Conservation (phyloP, 129 eudicot species). For the Tagetes patula region DNA sequence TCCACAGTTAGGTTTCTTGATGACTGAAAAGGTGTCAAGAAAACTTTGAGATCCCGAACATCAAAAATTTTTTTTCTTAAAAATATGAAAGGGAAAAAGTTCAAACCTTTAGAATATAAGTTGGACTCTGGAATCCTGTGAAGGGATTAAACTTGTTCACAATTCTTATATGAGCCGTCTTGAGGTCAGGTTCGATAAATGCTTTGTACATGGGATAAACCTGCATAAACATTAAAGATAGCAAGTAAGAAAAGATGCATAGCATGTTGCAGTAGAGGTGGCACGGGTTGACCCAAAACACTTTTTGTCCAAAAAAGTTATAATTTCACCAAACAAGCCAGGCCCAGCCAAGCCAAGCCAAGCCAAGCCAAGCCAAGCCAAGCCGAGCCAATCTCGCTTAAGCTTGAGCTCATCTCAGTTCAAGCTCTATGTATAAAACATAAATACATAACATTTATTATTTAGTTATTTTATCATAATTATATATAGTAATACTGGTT, state of each 20-base stretch:
- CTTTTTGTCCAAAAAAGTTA: background rate
- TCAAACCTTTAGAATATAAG: slow-evolving; percentile 56
- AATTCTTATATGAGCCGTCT: slow-evolving; percentile 40
- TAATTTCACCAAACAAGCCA: background rate
- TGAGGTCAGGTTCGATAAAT: slow-evolving; percentile 41
- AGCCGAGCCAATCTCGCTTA: no score
- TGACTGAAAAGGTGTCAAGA: slow-evolving; percentile 28
- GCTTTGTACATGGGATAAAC: slow-evolving; percentile 46
- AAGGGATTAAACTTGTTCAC: slow-evolving; percentile 91
- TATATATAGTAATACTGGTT: background rate
- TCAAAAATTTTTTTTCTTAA: background rate
- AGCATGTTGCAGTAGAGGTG: background rate
- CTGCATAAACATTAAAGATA: slow-evolving; percentile 27
- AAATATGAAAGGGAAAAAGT: slow-evolving; percentile 4
- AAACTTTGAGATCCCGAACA: slow-evolving; percentile 3
- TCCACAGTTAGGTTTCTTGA: slow-evolving; percentile 32
- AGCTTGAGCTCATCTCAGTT: no score
- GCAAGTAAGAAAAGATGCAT: background rate
- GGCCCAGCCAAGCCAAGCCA: no score
- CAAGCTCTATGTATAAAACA: no score
- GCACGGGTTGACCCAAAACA: background rate
- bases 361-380: no score
- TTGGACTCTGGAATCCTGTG: slow-evolving; percentile 87
- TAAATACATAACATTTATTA: no score
- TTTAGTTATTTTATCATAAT: no score